phyloP scores from a whole-genome alignment of 169 alveolate species.

The Cyclospora cayetanensis region DNA sequence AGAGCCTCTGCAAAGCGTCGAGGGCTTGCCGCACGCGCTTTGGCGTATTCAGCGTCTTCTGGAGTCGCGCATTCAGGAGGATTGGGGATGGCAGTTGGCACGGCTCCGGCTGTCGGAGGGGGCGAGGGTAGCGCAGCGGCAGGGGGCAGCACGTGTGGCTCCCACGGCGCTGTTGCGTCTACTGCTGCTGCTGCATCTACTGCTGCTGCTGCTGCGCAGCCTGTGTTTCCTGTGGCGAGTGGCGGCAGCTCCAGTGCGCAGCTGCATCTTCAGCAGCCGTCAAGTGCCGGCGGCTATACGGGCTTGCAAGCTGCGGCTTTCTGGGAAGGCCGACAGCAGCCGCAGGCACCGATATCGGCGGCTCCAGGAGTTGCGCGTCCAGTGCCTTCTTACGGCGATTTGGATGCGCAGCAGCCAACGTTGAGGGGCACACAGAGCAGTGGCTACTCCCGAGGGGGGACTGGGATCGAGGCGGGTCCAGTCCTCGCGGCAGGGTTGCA shows the following conservation, averaged over 20 bases:
- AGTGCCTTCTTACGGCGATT: conserved; percentile 21
- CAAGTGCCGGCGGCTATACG: not conserved
- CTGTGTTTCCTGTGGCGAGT: not conserved
- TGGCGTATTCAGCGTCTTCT: too few relatives aligned
- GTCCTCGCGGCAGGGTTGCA: not conserved
- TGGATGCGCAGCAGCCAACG: not conserved
- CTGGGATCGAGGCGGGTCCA: too few relatives aligned
- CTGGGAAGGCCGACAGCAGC: not conserved
- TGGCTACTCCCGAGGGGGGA: too few relatives aligned
- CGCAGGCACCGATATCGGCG: not conserved
- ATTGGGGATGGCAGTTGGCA: too few relatives aligned
- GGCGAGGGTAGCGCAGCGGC: too few relatives aligned
- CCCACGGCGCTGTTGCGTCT: not conserved
- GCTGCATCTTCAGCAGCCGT: not conserved
- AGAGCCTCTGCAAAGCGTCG: not conserved
- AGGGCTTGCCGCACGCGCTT: not conserved
- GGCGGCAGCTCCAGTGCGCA: not conserved
- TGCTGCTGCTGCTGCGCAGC: not conserved
- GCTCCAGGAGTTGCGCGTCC: not conserved
- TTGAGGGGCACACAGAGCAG: not conserved
- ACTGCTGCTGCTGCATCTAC: not conserved
- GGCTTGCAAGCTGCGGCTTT: not conserved
- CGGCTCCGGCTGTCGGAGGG: too few relatives aligned
- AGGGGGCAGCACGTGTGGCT: too few relatives aligned
- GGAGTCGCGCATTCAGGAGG: too few relatives aligned